A percentile compares a stretch with the other conserved stretches of the same genome.
Conservation (phyloP, 257 asterid species). For the Primulina tabacum region DNA sequence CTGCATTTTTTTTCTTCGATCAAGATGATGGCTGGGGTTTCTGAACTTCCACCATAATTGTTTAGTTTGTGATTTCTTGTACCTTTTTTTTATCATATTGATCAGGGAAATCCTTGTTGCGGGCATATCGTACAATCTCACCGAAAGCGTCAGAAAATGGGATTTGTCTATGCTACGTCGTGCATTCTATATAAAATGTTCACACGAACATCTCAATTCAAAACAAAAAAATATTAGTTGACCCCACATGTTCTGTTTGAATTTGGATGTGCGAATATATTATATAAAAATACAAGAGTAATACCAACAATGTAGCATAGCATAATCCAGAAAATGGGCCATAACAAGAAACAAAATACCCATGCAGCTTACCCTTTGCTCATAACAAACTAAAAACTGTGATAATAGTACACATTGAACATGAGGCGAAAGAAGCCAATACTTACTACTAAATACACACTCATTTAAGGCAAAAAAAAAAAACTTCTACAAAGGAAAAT, state of each 20-base stretch:
- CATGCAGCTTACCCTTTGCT: background rate
- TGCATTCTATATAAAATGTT: too few species aligned
- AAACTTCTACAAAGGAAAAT: slow-evolving; percentile 32
- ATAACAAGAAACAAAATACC: background rate
- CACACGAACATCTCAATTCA: too few species aligned
- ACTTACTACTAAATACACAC: slow-evolving; percentile 25
- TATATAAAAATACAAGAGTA: too few species aligned
- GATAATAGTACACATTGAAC: slow-evolving; percentile 36
- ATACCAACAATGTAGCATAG: too few species aligned
- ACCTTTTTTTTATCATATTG: background rate
- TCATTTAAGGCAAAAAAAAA: slow-evolving; percentile 18
- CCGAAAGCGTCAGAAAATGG: background rate
- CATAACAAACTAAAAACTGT: slow-evolving; percentile 8
- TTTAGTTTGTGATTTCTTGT: background rate
- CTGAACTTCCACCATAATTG: background rate
- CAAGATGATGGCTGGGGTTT: too few species aligned
- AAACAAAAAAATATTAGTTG: too few species aligned
- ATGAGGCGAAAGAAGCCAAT: slow-evolving; percentile 20
- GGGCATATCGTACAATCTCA: slow-evolving; percentile 3
- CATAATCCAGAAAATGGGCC: background rate
- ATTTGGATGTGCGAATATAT: too few species aligned
- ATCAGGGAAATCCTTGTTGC: background rate
- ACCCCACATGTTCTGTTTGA: too few species aligned
- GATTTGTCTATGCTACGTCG: too few species aligned
- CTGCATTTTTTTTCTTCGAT: background rate